These are phyloP conservation scores for Fraxinus excelsior DNA, from an alignment of 257 asterid species.

Conservation along the genomic window DNA sequence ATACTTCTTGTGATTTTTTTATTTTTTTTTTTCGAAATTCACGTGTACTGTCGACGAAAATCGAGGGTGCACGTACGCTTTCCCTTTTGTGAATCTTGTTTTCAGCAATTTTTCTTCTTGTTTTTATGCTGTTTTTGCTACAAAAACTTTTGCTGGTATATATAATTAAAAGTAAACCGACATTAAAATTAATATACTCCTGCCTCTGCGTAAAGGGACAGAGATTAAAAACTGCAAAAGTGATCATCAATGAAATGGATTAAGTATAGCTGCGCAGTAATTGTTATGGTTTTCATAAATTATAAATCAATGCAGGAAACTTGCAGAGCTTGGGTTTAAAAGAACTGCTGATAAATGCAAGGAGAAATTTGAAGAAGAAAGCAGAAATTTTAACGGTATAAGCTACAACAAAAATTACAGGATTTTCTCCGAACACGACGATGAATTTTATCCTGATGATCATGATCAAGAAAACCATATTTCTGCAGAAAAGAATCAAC, in stretches of 20 bases:
- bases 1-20: constrained; percentile 15
- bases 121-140: constrained; percentile 1
- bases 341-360: constrained; percentile 71
- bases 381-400: constrained; percentile 38
- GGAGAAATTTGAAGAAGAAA: constrained; percentile 67
- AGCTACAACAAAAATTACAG: constrained; percentile 41
- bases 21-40: not conserved
- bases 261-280: not conserved
- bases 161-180: not conserved
- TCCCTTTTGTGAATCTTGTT: constrained; percentile 29
- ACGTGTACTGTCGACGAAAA: not conserved
- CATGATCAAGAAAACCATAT: constrained; percentile 31
- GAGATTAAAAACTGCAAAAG: not conserved
- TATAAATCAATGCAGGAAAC: constrained; percentile 49
- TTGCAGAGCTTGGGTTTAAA: constrained; percentile 60
- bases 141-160: too few relatives aligned
- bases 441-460: constrained; percentile 42
- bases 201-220: not conserved
- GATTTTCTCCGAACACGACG: constrained; percentile 50
- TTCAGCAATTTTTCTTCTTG: constrained; percentile 2
- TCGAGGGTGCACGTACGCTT: not conserved
- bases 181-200: not conserved
- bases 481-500: constrained; percentile 23
- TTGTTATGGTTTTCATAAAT: not conserved
- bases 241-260: not conserved